Evolutionary conservation across 2,329 filamentous ascomycete species (phyloP).

Genomic region (Aspergillus oerlinghausenensis): DNA sequence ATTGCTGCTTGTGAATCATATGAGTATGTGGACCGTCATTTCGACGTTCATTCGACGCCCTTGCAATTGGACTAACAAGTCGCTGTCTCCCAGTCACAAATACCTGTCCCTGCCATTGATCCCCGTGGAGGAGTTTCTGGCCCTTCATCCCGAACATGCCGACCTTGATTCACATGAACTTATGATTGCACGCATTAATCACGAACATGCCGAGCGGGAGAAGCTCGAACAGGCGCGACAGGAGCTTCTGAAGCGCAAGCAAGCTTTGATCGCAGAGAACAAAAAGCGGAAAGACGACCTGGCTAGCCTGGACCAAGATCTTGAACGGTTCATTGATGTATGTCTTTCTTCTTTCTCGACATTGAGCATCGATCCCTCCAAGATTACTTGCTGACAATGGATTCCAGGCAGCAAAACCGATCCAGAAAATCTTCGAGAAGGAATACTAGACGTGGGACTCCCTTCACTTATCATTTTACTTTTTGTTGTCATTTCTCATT

Average conservation of each 20-base stretch:
- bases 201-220: constrained; percentile 81
- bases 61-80: constrained; percentile 4
- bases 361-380: not conserved
- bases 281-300: constrained; percentile 92
- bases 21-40: constrained; percentile 59
- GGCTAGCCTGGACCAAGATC: constrained; percentile 81
- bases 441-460: constrained; percentile 40
- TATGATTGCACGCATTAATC: constrained; percentile 85
- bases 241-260: constrained; percentile 68
- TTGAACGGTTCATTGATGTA: constrained; percentile 91
- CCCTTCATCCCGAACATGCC: constrained; percentile 68
- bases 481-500: constrained; percentile 3
- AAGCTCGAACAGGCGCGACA: constrained; percentile 79
- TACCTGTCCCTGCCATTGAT: constrained; percentile 83
- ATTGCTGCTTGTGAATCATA: constrained; percentile 88
- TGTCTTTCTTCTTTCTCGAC: constrained; percentile 29
- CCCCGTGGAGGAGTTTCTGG: constrained; percentile 75
- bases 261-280: constrained; percentile 68
- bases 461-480: not conserved
- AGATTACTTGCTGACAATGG: constrained; percentile 13
- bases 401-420: constrained; percentile 73
- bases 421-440: constrained; percentile 80
- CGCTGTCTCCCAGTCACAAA: constrained; percentile 53
- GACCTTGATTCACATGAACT: constrained; percentile 70
- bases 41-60: not conserved